Percentiles rank a stretch among this genome's conserved stretches.
Conservation (phyloP, 805 yeast genomes). For the Starmerella floricola region DNA sequence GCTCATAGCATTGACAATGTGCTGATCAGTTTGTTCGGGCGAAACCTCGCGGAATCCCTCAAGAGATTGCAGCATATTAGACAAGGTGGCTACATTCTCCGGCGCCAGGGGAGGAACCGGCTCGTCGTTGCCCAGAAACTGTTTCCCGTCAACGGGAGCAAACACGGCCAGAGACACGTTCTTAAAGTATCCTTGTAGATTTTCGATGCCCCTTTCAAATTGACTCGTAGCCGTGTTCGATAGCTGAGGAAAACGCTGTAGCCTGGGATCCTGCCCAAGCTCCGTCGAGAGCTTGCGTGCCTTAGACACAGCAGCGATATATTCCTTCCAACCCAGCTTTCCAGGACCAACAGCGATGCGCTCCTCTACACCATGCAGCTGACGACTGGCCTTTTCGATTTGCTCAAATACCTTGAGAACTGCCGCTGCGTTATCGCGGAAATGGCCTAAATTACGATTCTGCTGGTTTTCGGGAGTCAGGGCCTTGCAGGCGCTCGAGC, state of each 20-base stretch:
- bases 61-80: constrained; percentile 7
- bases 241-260: constrained; percentile 20
- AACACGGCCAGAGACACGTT: constrained; percentile 34
- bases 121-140: constrained; percentile 28
- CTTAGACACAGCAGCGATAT: constrained; percentile 4
- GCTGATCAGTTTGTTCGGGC: constrained; percentile 21
- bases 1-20: constrained; percentile 17
- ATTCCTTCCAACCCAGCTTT: constrained; percentile 16
- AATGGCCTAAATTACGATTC: constrained; percentile 38
- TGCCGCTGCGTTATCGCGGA: constrained; percentile 18
- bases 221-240: constrained; percentile 12
- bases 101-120: constrained; percentile 3
- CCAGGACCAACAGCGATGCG: constrained; percentile 17
- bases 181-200: constrained; percentile 18
- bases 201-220: constrained; percentile 8
- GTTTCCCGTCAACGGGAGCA: constrained; percentile 37
- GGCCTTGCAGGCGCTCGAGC: constrained; percentile 46
- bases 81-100: constrained; percentile 28
- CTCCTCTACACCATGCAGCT: constrained; percentile 20
- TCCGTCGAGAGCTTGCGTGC: constrained; percentile 6
- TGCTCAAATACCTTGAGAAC: constrained; percentile 25
- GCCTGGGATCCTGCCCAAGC: constrained; percentile 17
- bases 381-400: constrained; percentile 33
- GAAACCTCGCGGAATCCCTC: constrained; percentile 8
- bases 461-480: constrained; percentile 61